Percentiles rank a stretch among this genome's conserved stretches.
These are phyloP conservation scores for Ogataea parapolymorpha DNA, from an alignment of 805 yeast species.

Conservation along the genomic window DNA sequence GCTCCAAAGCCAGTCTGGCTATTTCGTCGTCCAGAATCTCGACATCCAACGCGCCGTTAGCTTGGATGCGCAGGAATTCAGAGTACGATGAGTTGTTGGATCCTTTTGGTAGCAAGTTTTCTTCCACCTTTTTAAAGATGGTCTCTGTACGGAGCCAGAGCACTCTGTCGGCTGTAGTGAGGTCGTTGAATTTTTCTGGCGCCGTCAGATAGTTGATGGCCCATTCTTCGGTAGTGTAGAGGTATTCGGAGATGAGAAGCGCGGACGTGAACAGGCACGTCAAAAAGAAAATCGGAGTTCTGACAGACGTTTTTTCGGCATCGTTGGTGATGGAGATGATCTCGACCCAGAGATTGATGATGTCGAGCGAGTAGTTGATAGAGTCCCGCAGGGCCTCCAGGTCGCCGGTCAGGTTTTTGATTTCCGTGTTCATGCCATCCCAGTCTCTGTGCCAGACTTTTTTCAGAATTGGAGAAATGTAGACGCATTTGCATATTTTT, in stretches of 20 bases:
- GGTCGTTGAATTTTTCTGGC: slow-evolving; percentile 18
- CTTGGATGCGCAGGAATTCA: slow-evolving; percentile 55
- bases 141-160: slow-evolving; percentile 64
- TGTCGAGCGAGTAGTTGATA: slow-evolving; percentile 52
- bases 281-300: slow-evolving; percentile 74
- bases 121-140: slow-evolving; percentile 57
- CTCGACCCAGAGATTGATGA: slow-evolving; percentile 68
- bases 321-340: slow-evolving; percentile 63
- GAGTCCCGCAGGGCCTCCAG: slow-evolving; percentile 66
- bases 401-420: slow-evolving; percentile 47
- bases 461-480: slow-evolving; percentile 58
- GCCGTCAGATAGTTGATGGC: slow-evolving; percentile 35
- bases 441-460: slow-evolving; percentile 66
- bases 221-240: slow-evolving; percentile 55
- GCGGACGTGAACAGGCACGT: slow-evolving; percentile 66
- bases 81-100: slow-evolving; percentile 52
- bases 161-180: slow-evolving; percentile 47
- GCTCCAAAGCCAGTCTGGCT: slow-evolving; percentile 45
- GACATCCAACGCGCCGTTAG: slow-evolving; percentile 57
- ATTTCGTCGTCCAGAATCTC: slow-evolving; percentile 46
- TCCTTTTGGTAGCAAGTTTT: slow-evolving; percentile 50
- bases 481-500: slow-evolving; percentile 60
- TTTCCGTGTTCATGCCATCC: slow-evolving; percentile 56
- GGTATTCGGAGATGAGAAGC: slow-evolving; percentile 59
- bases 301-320: slow-evolving; percentile 61